Evolutionary conservation across 495 filamentous ascomycete species (phyloP), one percentile per base, ranked within the genome.

Genomic region (Daldinia caldariorum): DNA sequence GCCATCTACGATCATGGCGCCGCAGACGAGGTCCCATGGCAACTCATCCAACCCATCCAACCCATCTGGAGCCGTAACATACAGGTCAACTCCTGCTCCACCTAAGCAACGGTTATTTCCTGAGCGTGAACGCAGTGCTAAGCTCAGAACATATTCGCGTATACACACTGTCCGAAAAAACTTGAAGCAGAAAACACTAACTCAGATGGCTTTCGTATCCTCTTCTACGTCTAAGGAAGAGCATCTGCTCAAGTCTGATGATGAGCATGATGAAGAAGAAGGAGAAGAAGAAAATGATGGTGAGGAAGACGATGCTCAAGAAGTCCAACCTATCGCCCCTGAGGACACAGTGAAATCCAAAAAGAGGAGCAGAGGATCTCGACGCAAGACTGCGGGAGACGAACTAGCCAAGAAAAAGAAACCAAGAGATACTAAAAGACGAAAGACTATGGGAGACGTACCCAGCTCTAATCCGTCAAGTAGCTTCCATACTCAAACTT

Each of bases 121-220:
- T 0, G 50, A 71, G 14, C 76, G 76, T 29, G 74, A 68, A n/a
- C 73, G 69, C 18, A 56, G 73, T 0, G 67, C 80, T 50, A 80
- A 69, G 59, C 83, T 77, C 0, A 45, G 16, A 45, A 45, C 43
- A 22, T 85, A 85, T 72, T 79, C 81, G 53, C 68, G 73, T 8
- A 56, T 72, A 16, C 59, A 75, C 14, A 63, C 81, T 8, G 58
- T 74, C 43, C 73, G 67, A 20, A 64, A 72, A 7, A 16, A 29
- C 13, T 64, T 77, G 31, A 71, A 75, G 43, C 83, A 85, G 71
- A 76, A 80, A 35, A 86, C 84, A 5, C 66, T 86, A 69, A 86
- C 84, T 5, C 83, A 86, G 76, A 80, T 85, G 67, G 77, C 77
- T 60, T 84, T 80, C 47, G 71, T 81, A n/a, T 63, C 69, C 1